Conservation (phyloP, 2,329 filamentous ascomycete species). For the Hyphodiscus sp. region DNA sequence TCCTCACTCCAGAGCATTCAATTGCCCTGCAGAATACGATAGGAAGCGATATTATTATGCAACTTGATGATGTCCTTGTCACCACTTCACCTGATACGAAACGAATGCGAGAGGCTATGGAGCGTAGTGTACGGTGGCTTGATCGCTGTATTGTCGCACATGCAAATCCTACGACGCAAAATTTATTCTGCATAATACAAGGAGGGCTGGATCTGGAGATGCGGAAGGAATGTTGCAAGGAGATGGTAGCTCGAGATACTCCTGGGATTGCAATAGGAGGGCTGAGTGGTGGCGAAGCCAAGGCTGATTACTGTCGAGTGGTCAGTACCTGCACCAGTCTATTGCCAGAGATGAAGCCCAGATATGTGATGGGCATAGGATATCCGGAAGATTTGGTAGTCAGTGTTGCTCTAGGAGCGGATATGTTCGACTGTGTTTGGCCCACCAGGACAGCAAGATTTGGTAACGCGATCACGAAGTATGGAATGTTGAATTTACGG, state of each 20-base stretch:
- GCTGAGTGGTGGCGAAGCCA: conserved; percentile 89
- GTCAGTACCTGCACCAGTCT: conserved; percentile 79
- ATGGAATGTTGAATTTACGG: conserved; percentile 78
- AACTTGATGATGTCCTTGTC: conserved; percentile 94
- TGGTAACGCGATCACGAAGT: conserved; percentile 81
- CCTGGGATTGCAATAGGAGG: conserved; percentile 96
- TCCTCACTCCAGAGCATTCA: conserved; percentile 94
- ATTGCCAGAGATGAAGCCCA: conserved; percentile 84
- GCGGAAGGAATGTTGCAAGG: conserved; percentile 71
- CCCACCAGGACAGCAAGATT: conserved; percentile 93
- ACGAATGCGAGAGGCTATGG: conserved; percentile 91
- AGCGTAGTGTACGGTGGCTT: conserved; percentile 89
- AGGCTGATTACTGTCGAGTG: conserved; percentile 85
- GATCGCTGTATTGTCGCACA: conserved; percentile 92
- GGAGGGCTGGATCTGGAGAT: conserved; percentile 86
- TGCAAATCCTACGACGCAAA: conserved; percentile 74
- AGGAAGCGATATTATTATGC: conserved; percentile 98
- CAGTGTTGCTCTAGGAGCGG: conserved; percentile 85
- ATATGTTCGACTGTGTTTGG: conserved; percentile 99
- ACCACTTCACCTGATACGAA: conserved; percentile 86
- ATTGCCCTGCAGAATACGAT: conserved; percentile 95
- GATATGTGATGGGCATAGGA: conserved; percentile 98
- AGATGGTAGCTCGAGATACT: conserved; percentile 87
- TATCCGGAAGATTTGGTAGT: conserved; percentile 96
- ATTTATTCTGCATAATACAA: conserved; percentile 98